Conservation (phyloP, 2,329 filamentous ascomycete genomes). For the Diplodia mutila region DNA sequence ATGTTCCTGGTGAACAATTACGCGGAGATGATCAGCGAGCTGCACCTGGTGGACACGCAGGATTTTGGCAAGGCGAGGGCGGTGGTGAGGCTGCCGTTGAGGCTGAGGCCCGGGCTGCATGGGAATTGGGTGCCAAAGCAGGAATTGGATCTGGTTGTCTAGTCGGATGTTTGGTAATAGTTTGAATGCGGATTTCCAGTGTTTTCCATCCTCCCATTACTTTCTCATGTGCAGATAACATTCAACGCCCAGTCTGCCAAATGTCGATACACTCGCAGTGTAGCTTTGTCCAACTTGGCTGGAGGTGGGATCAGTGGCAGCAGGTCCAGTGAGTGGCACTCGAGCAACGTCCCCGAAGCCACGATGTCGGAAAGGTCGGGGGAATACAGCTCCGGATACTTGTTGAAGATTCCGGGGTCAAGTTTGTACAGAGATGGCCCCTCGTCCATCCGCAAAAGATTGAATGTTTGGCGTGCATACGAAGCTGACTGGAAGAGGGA, state of each 20-base stretch:
- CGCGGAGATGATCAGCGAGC: slow-evolving; percentile 40
- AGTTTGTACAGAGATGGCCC: background rate
- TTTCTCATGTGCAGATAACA: background rate
- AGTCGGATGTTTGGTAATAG: too few relatives aligned
- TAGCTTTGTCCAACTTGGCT: background rate
- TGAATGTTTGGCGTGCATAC: background rate
- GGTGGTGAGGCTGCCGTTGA: slow-evolving; percentile 40
- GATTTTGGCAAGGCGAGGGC: slow-evolving; percentile 39
- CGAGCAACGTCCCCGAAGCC: too few relatives aligned
- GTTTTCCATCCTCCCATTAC: too few relatives aligned
- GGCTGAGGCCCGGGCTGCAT: slow-evolving; percentile 40
- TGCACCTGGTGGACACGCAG: slow-evolving; percentile 41
- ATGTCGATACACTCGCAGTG: background rate
- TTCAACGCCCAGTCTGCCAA: background rate
- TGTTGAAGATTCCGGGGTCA: background rate
- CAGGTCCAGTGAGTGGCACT: background rate
- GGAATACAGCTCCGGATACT: background rate
- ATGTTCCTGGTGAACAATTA: slow-evolving; percentile 42
- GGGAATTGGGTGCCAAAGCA: slow-evolving; percentile 38
- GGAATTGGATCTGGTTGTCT: background rate
- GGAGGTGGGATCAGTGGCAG: background rate
- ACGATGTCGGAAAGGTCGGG: background rate
- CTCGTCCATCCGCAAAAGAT: background rate
- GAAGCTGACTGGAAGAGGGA: background rate
- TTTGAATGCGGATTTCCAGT: too few relatives aligned